Evolutionary conservation across 2,329 filamentous ascomycete species (phyloP).

Genomic region (Colletotrichum aenigma): DNA sequence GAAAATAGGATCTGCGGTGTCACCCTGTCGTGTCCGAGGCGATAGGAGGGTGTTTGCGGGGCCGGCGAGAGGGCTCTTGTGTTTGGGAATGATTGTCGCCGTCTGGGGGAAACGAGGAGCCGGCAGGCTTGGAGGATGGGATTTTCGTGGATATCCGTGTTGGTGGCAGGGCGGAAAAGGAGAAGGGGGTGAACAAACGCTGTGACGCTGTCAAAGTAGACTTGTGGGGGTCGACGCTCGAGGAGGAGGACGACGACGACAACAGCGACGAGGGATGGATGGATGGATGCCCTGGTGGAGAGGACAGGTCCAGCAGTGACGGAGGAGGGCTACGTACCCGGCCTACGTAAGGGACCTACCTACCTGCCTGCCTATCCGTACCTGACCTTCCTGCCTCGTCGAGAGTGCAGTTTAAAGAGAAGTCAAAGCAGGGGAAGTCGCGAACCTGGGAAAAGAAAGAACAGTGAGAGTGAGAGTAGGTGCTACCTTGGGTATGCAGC

Average conservation of each 20-base stretch:
- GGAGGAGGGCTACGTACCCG: background rate
- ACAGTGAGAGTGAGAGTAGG: background rate
- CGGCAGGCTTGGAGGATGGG: background rate
- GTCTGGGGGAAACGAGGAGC: slow-evolving; percentile 1
- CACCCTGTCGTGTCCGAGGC: slow-evolving; percentile 10
- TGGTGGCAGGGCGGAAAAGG: background rate
- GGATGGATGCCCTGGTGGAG: background rate
- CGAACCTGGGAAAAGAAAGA: background rate
- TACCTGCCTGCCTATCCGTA: background rate
- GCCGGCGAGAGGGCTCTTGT: background rate
- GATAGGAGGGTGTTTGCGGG: slow-evolving; percentile 4
- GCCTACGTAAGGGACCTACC: background rate
- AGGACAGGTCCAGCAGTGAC: background rate
- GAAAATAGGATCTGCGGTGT: slow-evolving; percentile 21
- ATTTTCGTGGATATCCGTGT: background rate
- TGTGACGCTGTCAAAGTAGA: background rate
- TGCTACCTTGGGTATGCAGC: background rate
- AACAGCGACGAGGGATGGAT: background rate
- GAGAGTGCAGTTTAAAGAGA: background rate
- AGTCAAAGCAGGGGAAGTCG: background rate
- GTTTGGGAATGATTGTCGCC: slow-evolving; percentile 16
- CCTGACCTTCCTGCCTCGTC: background rate
- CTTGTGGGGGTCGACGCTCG: background rate
- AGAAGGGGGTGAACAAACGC: background rate
- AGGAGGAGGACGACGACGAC: background rate